Evolutionary conservation across 495 filamentous ascomycete genomes (phyloP).

Genomic region (Evernia prunastri): DNA sequence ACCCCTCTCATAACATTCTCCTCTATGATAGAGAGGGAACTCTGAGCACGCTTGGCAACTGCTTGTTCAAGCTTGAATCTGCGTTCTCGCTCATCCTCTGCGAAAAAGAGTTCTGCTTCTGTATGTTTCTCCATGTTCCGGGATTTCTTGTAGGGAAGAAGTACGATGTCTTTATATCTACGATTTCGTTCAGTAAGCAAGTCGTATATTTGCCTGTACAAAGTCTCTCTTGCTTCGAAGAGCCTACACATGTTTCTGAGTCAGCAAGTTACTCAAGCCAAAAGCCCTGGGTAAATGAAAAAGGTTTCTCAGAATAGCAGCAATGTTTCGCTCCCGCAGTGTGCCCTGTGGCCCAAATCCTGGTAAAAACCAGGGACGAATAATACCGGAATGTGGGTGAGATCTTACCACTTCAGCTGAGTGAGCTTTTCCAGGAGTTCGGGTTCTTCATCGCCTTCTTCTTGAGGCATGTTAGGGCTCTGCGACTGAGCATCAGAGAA

Average conservation of each 20-base stretch:
- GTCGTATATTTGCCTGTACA: constrained; percentile 78
- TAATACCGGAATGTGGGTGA: too few relatives aligned
- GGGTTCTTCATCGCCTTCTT: constrained; percentile 91
- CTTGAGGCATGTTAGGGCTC: constrained; percentile 75
- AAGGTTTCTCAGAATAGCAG: too few relatives aligned
- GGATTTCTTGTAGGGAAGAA: constrained; percentile 69
- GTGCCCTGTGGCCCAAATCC: too few relatives aligned
- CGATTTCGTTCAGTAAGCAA: constrained; percentile 77
- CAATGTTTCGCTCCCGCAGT: too few relatives aligned
- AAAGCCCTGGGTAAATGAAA: too few relatives aligned
- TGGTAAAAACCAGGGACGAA: too few relatives aligned
- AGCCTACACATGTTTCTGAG: constrained; percentile 38
- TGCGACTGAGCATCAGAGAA: constrained; percentile 65
- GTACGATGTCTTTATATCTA: constrained; percentile 72
- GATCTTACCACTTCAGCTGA: constrained; percentile 92
- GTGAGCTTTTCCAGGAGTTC: constrained; percentile 92
- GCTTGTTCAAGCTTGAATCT: constrained; percentile 57
- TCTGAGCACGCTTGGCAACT: constrained; percentile 61
- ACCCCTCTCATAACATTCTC: constrained; percentile 80
- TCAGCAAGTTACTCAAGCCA: too few relatives aligned
- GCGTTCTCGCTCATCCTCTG: constrained; percentile 64
- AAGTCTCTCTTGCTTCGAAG: constrained; percentile 82
- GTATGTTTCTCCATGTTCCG: constrained; percentile 65
- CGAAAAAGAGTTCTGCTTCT: constrained; percentile 75
- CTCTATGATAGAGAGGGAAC: constrained; percentile 76